phyloP scores from a whole-genome alignment of 1,284 basidiomycete species.

The Tranzscheliella williamsii region DNA sequence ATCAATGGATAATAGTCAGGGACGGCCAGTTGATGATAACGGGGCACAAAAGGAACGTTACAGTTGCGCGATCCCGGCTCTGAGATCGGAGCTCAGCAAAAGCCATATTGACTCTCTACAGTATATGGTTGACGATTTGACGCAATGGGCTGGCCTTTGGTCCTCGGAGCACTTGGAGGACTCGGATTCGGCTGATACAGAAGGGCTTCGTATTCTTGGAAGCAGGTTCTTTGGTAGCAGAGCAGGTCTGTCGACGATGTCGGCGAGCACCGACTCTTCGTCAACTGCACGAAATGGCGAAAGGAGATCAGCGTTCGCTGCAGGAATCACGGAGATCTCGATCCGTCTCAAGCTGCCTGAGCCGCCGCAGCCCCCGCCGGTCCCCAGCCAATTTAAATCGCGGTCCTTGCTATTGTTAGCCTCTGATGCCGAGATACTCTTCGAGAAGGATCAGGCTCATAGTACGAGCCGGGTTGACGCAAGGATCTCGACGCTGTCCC shows the following conservation, averaged over 20 bases:
- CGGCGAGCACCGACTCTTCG: constrained; percentile 37
- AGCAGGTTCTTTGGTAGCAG: constrained; percentile 47
- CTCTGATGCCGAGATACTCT: constrained; percentile 15
- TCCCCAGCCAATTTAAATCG: background rate
- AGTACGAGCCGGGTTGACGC: constrained; percentile 20
- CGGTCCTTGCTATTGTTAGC: constrained; percentile 7
- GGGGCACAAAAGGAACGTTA: constrained; percentile 2
- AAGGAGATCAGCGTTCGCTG: constrained; percentile 15
- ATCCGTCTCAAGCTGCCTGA: constrained; percentile 21
- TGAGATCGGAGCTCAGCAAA: constrained; percentile 33
- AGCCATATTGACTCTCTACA: constrained; percentile 41
- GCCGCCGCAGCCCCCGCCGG: background rate
- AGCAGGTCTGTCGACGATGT: constrained; percentile 34
- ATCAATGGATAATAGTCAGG: too few relatives aligned
- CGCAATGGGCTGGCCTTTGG: constrained; percentile 31
- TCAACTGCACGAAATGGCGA: constrained; percentile 12
- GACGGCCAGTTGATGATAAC: too few relatives aligned
- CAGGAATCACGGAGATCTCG: constrained; percentile 18
- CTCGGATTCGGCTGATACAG: constrained; percentile 15
- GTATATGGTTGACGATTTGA: constrained; percentile 47
- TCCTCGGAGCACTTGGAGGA: constrained; percentile 13
- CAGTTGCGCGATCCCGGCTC: constrained; percentile 24
- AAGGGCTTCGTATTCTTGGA: constrained; percentile 42
- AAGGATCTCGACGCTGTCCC: constrained; percentile 16
- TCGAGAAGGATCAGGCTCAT: constrained; percentile 29